Conservation (phyloP, 805 yeast species). For the Ogataea methylovora region DNA sequence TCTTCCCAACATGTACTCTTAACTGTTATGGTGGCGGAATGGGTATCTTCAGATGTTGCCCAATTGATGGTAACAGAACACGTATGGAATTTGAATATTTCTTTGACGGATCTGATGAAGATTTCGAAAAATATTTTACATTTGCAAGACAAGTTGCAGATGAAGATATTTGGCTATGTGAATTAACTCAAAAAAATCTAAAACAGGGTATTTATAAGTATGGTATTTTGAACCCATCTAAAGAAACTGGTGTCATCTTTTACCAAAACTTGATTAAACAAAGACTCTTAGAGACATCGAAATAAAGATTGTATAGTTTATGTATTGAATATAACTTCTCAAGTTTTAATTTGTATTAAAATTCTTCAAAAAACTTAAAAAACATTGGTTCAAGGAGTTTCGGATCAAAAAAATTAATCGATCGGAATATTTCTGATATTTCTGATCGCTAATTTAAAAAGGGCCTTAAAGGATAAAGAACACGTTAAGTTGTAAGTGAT, state of each 20-base stretch:
- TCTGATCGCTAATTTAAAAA: too few relatives aligned
- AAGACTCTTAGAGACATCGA: neutral
- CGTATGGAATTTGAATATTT: constrained; percentile 25
- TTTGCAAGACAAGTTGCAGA: constrained; percentile 25
- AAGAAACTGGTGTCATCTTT: constrained; percentile 17
- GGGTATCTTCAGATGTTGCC: constrained; percentile 21
- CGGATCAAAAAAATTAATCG: too few relatives aligned
- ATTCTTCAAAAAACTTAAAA: too few relatives aligned
- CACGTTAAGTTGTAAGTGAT: too few relatives aligned
- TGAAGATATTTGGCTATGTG: constrained; percentile 24
- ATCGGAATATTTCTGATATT: too few relatives aligned
- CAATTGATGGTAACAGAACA: constrained; percentile 17
- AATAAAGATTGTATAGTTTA: too few relatives aligned
- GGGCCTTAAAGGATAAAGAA: too few relatives aligned
- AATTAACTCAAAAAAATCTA: constrained; percentile 21
- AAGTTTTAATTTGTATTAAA: too few relatives aligned
- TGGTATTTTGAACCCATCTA: constrained; percentile 21
- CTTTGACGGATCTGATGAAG: constrained; percentile 20
- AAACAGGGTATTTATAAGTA: constrained; percentile 14
- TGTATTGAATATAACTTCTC: too few relatives aligned
- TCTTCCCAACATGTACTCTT: constrained; percentile 21
- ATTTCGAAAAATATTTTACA: constrained; percentile 18
- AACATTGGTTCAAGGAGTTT: too few relatives aligned
- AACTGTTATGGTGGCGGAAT: constrained; percentile 23
- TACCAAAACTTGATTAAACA: constrained; percentile 16